Conservation (phyloP, 2,329 filamentous ascomycete genomes). For the Microcyclospora tardicrescens region DNA sequence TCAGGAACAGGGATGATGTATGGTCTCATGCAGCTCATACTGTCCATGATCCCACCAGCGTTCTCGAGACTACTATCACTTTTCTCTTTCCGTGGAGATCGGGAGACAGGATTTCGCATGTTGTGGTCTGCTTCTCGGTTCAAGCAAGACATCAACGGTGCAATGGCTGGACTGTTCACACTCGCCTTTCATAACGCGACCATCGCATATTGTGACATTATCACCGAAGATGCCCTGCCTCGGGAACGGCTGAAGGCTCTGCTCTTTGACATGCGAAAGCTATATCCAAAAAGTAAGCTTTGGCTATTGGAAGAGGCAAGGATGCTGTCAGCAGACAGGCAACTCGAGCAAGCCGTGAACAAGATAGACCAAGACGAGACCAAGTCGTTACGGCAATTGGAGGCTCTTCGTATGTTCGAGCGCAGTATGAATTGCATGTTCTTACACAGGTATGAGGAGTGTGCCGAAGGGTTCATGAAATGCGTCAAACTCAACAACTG, state of each 20-base stretch:
- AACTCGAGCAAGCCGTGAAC: constrained; percentile 54
- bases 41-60: constrained; percentile 86
- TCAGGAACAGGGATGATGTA: constrained; percentile 83
- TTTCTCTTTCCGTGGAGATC: constrained; percentile 82
- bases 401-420: constrained; percentile 77
- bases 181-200: constrained; percentile 82
- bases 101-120: constrained; percentile 67
- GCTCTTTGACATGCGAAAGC: constrained; percentile 57
- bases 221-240: constrained; percentile 58
- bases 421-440: constrained; percentile 67
- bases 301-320: constrained; percentile 85
- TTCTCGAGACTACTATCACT: constrained; percentile 79
- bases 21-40: constrained; percentile 68
- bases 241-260: constrained; percentile 52
- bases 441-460: constrained; percentile 60
- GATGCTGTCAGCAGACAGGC: constrained; percentile 53
- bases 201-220: constrained; percentile 75
- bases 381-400: constrained; percentile 69
- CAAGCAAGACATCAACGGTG: constrained; percentile 73
- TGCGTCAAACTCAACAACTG: constrained; percentile 72
- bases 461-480: constrained; percentile 59
- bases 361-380: constrained; percentile 30
- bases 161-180: constrained; percentile 67
- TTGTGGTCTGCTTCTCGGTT: constrained; percentile 84
- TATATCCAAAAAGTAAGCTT: constrained; percentile 69